Percentiles rank a stretch among this genome's conserved stretches.
Evolutionary conservation across 495 filamentous ascomycete genomes (phyloP).

Genomic region (Astrothelium macrocarpum): DNA sequence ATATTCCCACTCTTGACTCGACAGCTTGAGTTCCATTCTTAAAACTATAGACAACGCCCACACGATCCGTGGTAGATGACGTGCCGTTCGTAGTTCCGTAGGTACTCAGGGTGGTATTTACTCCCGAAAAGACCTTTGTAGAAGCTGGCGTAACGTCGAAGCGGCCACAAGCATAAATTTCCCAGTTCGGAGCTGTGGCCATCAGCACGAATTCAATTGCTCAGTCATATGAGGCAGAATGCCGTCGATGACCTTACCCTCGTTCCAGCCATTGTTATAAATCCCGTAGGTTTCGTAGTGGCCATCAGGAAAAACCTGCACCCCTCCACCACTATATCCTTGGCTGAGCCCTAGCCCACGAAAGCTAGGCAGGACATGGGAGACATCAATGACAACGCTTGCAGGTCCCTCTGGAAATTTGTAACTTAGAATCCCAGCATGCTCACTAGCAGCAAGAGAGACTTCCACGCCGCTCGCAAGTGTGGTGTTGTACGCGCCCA

Average conservation of each 20-base stretch:
- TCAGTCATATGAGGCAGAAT: constrained; percentile 53
- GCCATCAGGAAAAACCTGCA: constrained; percentile 42
- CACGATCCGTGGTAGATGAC: constrained; percentile 17
- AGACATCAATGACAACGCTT: constrained; percentile 59
- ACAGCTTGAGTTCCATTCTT: constrained; percentile 32
- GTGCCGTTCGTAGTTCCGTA: constrained; percentile 18
- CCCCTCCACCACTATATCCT: constrained; percentile 55
- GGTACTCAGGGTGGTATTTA: constrained; percentile 28
- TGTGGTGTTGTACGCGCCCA: constrained; percentile 56
- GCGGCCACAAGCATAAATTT: constrained; percentile 59
- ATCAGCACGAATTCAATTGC: constrained; percentile 6
- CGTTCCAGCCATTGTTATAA: constrained; percentile 54
- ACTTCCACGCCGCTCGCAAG: constrained; percentile 46
- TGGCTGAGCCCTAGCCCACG: constrained; percentile 52
- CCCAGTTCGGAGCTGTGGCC: constrained; percentile 46
- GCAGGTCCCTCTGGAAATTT: constrained; percentile 43
- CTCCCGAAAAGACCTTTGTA: constrained; percentile 45
- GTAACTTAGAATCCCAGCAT: constrained; percentile 56
- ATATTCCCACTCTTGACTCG: constrained; percentile 58
- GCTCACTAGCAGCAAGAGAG: constrained; percentile 51
- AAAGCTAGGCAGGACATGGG: constrained; percentile 57
- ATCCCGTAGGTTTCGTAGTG: constrained; percentile 55
- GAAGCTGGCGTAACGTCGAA: constrained; percentile 41
- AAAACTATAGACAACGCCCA: constrained; percentile 30
- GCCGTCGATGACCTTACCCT: constrained; percentile 55